Base-by-base conservation (phyloP, 2,329 filamentous ascomycete species). In the Tolypocladium ophioglossoides region DNA sequence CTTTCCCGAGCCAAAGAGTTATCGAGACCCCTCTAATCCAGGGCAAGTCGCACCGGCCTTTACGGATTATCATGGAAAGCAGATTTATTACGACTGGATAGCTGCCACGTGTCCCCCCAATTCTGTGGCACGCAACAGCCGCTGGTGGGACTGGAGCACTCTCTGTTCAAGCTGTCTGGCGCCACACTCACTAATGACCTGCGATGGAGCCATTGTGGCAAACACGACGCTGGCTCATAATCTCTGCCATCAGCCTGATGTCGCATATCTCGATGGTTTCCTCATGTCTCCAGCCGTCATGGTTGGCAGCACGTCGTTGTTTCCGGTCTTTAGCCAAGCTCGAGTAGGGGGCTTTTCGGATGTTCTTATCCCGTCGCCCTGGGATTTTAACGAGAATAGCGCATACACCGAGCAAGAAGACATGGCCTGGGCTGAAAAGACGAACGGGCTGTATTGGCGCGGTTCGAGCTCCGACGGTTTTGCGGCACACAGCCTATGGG, bases 401-500 rank as follows among this genome's bases (percentile, higher is more conserved):
- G 75, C 72, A 2, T 80, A 78, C 51, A 70, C 73, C 30, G 69
- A 68, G 27, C 68, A 74, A 11, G 71, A 74, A 16, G 78, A 79
- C 39, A 63, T 73, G 1, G 61, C 70, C 5, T 78, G 78, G 76
- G 63, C 69, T 1, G 62, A 73, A 20, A 82, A 82, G 61, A 53
- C 64, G 8, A 74, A 80, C 50, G 68, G 63, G 27, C 64, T 81
- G 40, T 75, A 79, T 56, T 83, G 79, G 80, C 74, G 79, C 2
- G 79, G 79, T 10, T 78, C 83, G 74, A 76, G 14, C 82, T 84
- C 74, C 66, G 61, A 75, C 27, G 87, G 80, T 57, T 61, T 58
- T 46, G 58, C 62, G 2, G 56, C 56, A 5, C 52, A 59, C 50
- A 56, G 57, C 8, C 48, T 49, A 24, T 89, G 85, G 85, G 76